Conservation (phyloP, 176 grass and related monocot species). For the Coix lacrymajobi region DNA sequence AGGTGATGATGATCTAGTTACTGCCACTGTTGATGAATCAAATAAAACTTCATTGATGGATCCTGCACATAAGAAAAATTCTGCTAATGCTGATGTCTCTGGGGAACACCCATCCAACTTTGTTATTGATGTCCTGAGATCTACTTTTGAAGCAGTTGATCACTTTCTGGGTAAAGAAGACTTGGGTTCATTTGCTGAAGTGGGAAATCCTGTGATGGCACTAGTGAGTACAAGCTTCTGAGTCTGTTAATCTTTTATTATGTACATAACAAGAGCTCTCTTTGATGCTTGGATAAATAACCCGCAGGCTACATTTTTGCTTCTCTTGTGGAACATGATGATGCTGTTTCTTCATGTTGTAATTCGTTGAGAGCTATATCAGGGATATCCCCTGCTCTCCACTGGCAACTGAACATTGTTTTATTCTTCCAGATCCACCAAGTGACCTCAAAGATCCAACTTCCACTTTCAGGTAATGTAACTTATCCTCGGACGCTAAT, state of each 20-base stretch:
- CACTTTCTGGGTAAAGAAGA: slow-evolving; percentile 42
- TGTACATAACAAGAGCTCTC: not conserved
- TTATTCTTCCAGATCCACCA: slow-evolving; percentile 71
- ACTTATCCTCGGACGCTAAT: not conserved
- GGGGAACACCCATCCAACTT: slow-evolving; percentile 22
- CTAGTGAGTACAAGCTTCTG: slow-evolving; percentile 31
- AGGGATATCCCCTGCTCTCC: slow-evolving; percentile 53
- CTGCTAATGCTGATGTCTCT: not conserved
- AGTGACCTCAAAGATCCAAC: slow-evolving; percentile 23
- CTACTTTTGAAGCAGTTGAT: slow-evolving; percentile 62
- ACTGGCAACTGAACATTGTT: slow-evolving; percentile 61
- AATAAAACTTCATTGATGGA: slow-evolving; percentile 21
- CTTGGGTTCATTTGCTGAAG: slow-evolving; percentile 67
- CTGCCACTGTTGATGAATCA: slow-evolving; percentile 1
- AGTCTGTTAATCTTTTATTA: not conserved
- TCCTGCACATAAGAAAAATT: not conserved
- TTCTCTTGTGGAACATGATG: slow-evolving; percentile 53
- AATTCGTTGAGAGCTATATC: slow-evolving; percentile 61
- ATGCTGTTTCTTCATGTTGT: slow-evolving; percentile 44
- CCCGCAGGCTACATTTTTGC: slow-evolving; percentile 61
- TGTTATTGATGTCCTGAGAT: slow-evolving; percentile 55
- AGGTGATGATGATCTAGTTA: not conserved
- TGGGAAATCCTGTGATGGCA: slow-evolving; percentile 77
- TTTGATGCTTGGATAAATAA: slow-evolving; percentile 17
- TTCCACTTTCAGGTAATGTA: slow-evolving; percentile 36